Evolutionary conservation across 768 basidiomycete species (phyloP).

Genomic region (Rhodosporidiobolus odoratus): DNA sequence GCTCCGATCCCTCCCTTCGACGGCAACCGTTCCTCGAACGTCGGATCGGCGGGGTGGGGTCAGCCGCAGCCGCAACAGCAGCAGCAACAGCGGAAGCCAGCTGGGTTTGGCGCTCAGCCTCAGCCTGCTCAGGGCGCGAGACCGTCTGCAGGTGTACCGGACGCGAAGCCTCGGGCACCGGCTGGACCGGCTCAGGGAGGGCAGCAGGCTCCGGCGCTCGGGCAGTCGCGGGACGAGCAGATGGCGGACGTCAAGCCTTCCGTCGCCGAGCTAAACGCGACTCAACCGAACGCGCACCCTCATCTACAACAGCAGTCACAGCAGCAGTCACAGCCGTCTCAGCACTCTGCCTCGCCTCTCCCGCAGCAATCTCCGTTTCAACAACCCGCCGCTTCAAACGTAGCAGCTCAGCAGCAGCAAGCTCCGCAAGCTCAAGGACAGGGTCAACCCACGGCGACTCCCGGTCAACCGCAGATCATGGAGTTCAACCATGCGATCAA

Average conservation of each 20-base stretch:
- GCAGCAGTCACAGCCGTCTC: not conserved
- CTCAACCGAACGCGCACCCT: not conserved
- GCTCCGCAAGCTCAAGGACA: not conserved
- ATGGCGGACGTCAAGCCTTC: not conserved
- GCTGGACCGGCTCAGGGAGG: not conserved
- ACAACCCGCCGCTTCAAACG: not conserved
- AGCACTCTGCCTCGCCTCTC: no score
- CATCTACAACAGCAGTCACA: not conserved
- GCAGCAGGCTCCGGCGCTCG: slow-evolving; percentile 4
- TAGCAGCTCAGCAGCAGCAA: not conserved
- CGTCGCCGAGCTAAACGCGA: not conserved
- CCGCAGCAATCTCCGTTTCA: not conserved
- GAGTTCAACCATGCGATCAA: slow-evolving; percentile 75
- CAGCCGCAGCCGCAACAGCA: not conserved
- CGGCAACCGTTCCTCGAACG: not conserved
- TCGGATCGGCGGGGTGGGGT: not conserved
- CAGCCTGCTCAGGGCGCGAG: not conserved
- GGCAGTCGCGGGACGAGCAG: not conserved
- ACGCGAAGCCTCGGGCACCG: no score
- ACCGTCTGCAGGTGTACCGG: no score
- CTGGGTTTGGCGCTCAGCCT: no score
- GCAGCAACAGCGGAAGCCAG: not conserved
- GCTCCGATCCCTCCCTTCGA: slow-evolving; percentile 32
- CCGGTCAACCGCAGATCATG: slow-evolving; percentile 21
- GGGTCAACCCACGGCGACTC: not conserved